Percentiles rank a stretch among this genome's conserved stretches.
These are phyloP conservation scores for Eucalyptus shirleyi DNA, from an alignment of 345 rosid species.

Conservation along the genomic window DNA sequence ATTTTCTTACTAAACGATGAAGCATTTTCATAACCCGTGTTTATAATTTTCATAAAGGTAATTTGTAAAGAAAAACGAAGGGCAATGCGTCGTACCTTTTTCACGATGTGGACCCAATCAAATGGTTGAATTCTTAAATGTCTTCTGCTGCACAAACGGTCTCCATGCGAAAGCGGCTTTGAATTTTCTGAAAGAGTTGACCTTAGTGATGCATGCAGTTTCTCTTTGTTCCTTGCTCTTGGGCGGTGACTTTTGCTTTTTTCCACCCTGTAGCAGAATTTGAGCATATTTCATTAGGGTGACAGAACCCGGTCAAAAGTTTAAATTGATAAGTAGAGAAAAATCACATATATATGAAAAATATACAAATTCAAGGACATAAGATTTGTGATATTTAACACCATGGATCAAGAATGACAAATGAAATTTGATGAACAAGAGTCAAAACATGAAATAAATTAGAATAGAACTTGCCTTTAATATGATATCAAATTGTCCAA, in stretches of 20 bases:
- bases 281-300: neutral
- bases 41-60: neutral
- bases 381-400: neutral
- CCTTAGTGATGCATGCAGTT: neutral
- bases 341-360: no score
- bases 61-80: neutral
- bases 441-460: no score
- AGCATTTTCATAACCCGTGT: neutral
- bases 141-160: neutral
- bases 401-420: no score
- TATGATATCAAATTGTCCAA: neutral
- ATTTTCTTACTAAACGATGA: neutral
- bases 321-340: no score
- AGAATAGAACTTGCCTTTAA: fast-evolving
- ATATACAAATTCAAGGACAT: neutral
- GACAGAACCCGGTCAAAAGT: no score
- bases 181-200: neutral
- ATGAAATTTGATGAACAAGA: fast-evolving
- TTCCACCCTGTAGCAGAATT: neutral
- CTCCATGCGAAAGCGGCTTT: neutral
- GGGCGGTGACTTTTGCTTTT: neutral
- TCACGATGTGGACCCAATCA: neutral
- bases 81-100: neutral
- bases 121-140: neutral
- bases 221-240: neutral